Base-by-base conservation (phyloP, 176 grass and related monocot genomes). In the Ensete ventricosum region DNA sequence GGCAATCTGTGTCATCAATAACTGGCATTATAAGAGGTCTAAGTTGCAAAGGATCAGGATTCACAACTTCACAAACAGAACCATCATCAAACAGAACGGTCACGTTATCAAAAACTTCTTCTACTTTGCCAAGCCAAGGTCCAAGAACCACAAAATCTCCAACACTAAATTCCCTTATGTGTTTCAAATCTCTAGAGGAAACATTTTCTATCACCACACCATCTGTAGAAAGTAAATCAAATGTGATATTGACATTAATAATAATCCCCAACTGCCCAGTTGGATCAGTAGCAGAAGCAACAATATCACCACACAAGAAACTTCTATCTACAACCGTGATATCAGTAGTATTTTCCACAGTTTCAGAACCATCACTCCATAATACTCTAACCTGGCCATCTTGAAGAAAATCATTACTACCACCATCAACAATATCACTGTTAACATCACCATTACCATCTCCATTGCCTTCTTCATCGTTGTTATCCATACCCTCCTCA, bases 41-140 rank as follows among this genome's bases (percentile, higher is more conserved):
- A 54, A 99, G 76, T 26, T 82, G 87, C 85, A 84, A 85, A 17
- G 88, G 84, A 83, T 99, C 95, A 58, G 90, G 90, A 62, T 79
- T 86, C 34, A 76, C 79, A 55, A 99, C 95, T 84, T 91, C 91
- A 81, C 95, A 94, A 60, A 94, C 73, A 82, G 88, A 82, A 50
- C 95, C 88, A 73, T 99, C 95, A 81, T 99, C 90, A 85, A 99
- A 99, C 50, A 91, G 51, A 54, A 99, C 90, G 23, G 85, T 99
- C 64, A 99, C 84, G 81, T 94, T 99, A 81, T 99, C 90, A 24
- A 99, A 80, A 50, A 94, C 88, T 72, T 94, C 90, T 24, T 99
- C 95, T 48, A 94, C 86, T 74, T 88, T 86, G 69, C 95, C 95
- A 78, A 99, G 82, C 95, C 95, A 99, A 76, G 77, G 80, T 50